These are phyloP conservation scores for Paraconiothyrium brasiliense DNA, from an alignment of 2,329 filamentous ascomycete species.

Conservation along the genomic window DNA sequence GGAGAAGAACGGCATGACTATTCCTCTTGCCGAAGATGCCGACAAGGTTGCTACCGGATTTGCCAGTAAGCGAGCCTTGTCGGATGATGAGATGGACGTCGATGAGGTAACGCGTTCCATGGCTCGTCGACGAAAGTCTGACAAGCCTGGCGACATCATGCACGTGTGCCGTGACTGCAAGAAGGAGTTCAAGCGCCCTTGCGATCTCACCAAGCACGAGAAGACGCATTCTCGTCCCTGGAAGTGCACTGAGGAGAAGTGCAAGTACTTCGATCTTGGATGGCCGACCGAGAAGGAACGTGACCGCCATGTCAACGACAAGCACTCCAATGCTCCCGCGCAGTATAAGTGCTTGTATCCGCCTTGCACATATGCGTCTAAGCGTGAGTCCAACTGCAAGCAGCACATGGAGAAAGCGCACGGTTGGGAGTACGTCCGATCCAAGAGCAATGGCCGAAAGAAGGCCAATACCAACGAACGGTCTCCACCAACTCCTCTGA, in stretches of 20 bases:
- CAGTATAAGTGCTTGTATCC: conserved; percentile 85
- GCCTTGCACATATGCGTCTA: conserved; percentile 91
- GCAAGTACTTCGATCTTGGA: conserved; percentile 89
- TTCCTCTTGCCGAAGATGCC: conserved; percentile 73
- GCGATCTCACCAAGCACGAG: conserved; percentile 96
- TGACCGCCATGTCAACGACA: conserved; percentile 95
- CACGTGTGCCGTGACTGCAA: conserved; percentile 81
- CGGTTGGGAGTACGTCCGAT: conserved; percentile 87
- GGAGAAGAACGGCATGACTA: conserved; percentile 78
- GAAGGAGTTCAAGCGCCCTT: conserved; percentile 96
- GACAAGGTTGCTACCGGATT: conserved; percentile 65
- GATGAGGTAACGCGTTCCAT: conserved; percentile 89
- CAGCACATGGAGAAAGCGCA: conserved; percentile 99
- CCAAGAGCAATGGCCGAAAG: conserved; percentile 80
- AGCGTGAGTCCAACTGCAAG: conserved; percentile 96
- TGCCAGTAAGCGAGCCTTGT: conserved; percentile 63
- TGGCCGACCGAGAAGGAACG: conserved; percentile 99
- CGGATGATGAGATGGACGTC: conserved; percentile 76
- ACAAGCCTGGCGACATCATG: conserved; percentile 82
- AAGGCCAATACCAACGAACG: conserved; percentile 41
- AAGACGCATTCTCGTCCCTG: conserved; percentile 97
- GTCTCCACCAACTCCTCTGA: conserved; percentile 47
- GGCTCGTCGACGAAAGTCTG: conserved; percentile 95
- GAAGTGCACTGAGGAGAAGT: conserved; percentile 84
- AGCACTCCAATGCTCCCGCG: conserved; percentile 81